phyloP scores from a whole-genome alignment of 805 yeast genomes.

The Saturnispora quitensis region DNA sequence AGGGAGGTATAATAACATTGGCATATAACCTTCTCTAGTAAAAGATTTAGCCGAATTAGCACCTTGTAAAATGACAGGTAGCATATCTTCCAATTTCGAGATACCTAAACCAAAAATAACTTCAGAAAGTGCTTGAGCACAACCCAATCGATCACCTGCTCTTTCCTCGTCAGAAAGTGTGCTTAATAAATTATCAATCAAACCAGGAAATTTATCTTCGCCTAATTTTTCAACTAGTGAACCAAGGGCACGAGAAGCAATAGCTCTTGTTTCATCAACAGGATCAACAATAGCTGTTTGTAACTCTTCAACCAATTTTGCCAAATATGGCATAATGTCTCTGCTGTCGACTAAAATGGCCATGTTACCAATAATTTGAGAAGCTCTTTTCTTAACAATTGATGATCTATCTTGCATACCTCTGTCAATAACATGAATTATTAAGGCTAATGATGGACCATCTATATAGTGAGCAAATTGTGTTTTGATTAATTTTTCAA shows the following conservation, averaged over 20 bases:
- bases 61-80: conserved; percentile 69
- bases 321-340: conserved; percentile 79
- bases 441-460: conserved; percentile 93
- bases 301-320: conserved; percentile 67
- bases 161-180: conserved; percentile 69
- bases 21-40: conserved; percentile 88
- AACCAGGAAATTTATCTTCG: conserved; percentile 88
- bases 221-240: conserved; percentile 94
- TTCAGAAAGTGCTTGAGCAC: conserved; percentile 95
- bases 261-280: conserved; percentile 92
- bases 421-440: conserved; percentile 88
- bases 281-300: conserved; percentile 98
- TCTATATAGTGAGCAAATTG: conserved; percentile 96
- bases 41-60: conserved; percentile 59
- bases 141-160: conserved; percentile 89
- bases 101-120: conserved; percentile 89
- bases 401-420: conserved; percentile 97
- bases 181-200: conserved; percentile 69
- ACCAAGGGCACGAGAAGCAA: conserved; percentile 95
- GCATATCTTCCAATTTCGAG: conserved; percentile 74
- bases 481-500: conserved; percentile 78
- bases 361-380: conserved; percentile 98
- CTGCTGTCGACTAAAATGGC: conserved; percentile 85
- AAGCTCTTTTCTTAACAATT: conserved; percentile 80
- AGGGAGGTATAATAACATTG: conserved; percentile 79